A percentile compares a stretch with the other conserved stretches of the same genome.
Conservation (phyloP, 2,329 filamentous ascomycete species). For the Beauveria asiatica region DNA sequence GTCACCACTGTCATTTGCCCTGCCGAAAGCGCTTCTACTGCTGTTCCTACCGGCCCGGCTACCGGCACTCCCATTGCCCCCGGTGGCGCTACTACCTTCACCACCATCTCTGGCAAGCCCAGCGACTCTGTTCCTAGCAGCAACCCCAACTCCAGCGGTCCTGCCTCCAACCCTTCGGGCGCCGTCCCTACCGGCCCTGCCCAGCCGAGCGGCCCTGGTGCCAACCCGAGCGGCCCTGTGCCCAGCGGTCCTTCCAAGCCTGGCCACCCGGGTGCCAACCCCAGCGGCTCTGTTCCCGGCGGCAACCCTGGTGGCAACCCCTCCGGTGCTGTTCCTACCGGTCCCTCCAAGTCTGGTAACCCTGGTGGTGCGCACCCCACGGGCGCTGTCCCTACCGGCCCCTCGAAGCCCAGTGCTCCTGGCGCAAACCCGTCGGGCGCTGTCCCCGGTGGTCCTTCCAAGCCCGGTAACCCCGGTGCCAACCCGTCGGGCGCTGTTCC, state of each 20-base stretch:
- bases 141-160: not conserved
- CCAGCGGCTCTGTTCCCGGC: not conserved
- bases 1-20: conserved; percentile 6
- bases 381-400: not conserved
- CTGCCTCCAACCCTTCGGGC: not conserved
- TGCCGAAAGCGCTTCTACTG: not conserved
- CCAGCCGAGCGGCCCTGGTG: not conserved
- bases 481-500: not conserved
- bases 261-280: not conserved
- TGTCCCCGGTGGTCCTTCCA: not conserved
- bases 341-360: not conserved
- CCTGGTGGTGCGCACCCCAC: not conserved
- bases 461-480: not conserved
- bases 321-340: not conserved
- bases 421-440: not conserved
- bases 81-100: not conserved
- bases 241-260: not conserved
- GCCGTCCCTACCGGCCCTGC: not conserved
- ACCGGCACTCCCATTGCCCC: not conserved
- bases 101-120: not conserved
- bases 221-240: not conserved
- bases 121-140: not conserved
- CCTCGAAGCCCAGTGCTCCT: not conserved
- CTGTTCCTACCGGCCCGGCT: not conserved
- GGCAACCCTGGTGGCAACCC: not conserved